phyloP scores from a whole-genome alignment of 768 basidiomycete genomes.

The Pulveroboletus sp. region DNA sequence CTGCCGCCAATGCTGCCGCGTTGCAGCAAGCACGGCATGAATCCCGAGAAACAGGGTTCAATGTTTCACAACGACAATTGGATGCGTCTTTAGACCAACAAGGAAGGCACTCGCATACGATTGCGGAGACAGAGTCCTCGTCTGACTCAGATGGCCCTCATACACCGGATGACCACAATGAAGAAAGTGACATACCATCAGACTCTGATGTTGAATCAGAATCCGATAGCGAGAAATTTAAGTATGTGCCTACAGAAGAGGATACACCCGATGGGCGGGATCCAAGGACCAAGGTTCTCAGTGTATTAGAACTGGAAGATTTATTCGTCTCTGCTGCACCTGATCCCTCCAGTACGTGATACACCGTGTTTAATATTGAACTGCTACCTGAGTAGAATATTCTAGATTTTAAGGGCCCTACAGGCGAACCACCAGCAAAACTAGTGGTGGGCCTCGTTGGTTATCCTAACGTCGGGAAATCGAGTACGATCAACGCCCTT shows the following conservation, averaged over 20 bases:
- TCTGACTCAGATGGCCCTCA: constrained; percentile 30
- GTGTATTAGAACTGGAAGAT: constrained; percentile 84
- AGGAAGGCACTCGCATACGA: neutral
- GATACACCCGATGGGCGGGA: constrained; percentile 52
- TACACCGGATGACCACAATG: constrained; percentile 29
- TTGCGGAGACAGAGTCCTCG: constrained; percentile 23
- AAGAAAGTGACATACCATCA: constrained; percentile 25
- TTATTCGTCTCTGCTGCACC: constrained; percentile 75
- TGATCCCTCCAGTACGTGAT: constrained; percentile 56
- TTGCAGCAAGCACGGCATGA: constrained; percentile 73
- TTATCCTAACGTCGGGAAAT: constrained; percentile 98
- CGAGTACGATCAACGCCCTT: constrained; percentile 94
- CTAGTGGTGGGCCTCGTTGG: constrained; percentile 90
- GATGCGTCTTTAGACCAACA: neutral
- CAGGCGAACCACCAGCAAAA: constrained; percentile 57
- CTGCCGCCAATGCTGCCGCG: constrained; percentile 84
- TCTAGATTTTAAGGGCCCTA: constrained; percentile 58
- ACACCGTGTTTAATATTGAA: neutral
- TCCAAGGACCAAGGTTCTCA: constrained; percentile 71
- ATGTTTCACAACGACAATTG: neutral
- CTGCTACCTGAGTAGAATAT: constrained; percentile 3
- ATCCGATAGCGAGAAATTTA: constrained; percentile 37
- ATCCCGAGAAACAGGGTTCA: constrained; percentile 29
- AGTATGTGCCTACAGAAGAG: constrained; percentile 55
- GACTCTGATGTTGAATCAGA: constrained; percentile 30